Evolutionary conservation across 768 basidiomycete species (phyloP), one percentile per base, ranked within the genome.

Genomic region (Peribolospora kevripleyi): DNA sequence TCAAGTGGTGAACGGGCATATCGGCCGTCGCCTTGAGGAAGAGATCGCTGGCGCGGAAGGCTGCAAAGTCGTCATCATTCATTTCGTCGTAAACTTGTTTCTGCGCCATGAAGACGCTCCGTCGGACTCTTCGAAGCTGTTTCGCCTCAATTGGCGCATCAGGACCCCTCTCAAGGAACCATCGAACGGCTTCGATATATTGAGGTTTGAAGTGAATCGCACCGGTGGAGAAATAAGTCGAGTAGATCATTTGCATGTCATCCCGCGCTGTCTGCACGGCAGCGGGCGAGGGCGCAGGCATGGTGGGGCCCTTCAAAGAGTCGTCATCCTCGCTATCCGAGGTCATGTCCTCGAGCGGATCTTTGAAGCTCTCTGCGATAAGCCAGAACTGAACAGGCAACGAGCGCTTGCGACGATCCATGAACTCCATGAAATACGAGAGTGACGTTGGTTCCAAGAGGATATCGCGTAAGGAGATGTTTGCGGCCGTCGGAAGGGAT

Each of bases 371-470:
- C 69, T 98, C 88, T 3, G 95, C 84, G 0, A 87, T 86, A 1
- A 97, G 72, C 91, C 91, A 97, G 68, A 95, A 98, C 59, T 97
- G 91, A 3, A 93, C 85, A 7, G 86, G 76, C 9, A 84, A 64
- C 9, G 88, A 83, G 40, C 82, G 77, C 57, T 78, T 74, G 6
- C 82, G 76, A 10, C 93, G 76, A 61, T 97, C 93, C 85, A 95
- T 90, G 62, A 85, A 93, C 70, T 98, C 93, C 80, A 95, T 88
- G 69, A 91, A 84, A 65, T 93, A 91, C 2, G 84, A 86, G 3
- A 97, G 74, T 0, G 87, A 86, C 43, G 79, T 81, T 0, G 91
- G 90, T 61, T 86, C 88, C 36, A 79, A 71, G 3, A 98, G 76
- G 52, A 97, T 74, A 53, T 86, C 82, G 45, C 83, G 76, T 4